A percentile compares a stretch with the other conserved stretches of the same genome.
These are phyloP conservation scores for Bryum argenteum DNA, from an alignment of 225 moss, liverwort and hornwort genomes.

Conservation along the genomic window DNA sequence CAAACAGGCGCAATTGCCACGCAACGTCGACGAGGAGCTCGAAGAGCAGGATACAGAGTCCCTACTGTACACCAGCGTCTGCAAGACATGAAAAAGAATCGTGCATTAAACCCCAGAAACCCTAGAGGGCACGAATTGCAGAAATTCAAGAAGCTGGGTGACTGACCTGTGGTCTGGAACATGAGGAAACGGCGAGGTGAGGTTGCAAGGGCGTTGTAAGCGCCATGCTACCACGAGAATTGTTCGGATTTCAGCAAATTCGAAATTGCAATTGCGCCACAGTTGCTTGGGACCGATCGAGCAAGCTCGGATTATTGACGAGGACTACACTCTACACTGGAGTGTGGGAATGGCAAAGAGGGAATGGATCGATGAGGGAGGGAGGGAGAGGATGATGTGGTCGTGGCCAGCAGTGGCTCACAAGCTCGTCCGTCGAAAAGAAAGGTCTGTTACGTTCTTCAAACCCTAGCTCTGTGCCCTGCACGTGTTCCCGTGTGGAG, in stretches of 20 bases:
- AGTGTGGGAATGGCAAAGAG: too few species aligned
- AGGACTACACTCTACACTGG: too few species aligned
- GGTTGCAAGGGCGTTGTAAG: constrained; percentile 32
- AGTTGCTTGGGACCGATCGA: not conserved
- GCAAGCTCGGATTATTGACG: too few species aligned
- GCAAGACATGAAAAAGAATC: constrained; percentile 15
- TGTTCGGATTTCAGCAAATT: not conserved
- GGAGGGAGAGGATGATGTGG: constrained; percentile 32
- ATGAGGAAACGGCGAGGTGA: constrained; percentile 23
- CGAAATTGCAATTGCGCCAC: not conserved
- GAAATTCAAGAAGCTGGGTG: not conserved
- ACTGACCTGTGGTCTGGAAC: constrained; percentile 36
- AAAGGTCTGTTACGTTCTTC: not conserved
- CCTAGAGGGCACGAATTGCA: not conserved
- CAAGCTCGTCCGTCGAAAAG: constrained; percentile 6
- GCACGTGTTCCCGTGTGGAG: constrained; percentile 35
- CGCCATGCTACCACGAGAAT: constrained; percentile 36
- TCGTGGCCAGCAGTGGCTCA: constrained; percentile 41
- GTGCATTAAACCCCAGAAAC: constrained; percentile 18
- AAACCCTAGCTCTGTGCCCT: constrained; percentile 28
- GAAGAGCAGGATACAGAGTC: constrained; percentile 37
- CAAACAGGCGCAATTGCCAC: constrained; percentile 23
- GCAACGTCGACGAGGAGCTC: constrained; percentile 32
- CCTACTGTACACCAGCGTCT: constrained; percentile 34
- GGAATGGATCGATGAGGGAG: not conserved